These are phyloP conservation scores for Lactifluus volemus DNA, from an alignment of 768 basidiomycete species.

Conservation along the genomic window DNA sequence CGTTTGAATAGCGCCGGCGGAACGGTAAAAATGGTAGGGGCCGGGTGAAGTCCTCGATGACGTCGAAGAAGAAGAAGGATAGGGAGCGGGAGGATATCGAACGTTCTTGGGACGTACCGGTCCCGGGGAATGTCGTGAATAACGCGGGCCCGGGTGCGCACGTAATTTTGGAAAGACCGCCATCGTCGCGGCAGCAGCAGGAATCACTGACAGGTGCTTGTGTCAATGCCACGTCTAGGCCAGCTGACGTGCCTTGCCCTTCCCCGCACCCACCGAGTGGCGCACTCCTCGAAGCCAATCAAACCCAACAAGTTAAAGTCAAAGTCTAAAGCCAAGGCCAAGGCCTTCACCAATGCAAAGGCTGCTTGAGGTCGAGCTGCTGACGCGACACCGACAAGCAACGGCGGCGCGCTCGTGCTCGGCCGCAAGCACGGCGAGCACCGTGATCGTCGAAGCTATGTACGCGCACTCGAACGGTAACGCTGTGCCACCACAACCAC, in stretches of 20 bases:
- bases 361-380: neutral
- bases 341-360: neutral
- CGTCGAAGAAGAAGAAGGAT: constrained; percentile 31
- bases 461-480: constrained; percentile 10
- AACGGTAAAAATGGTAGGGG: constrained; percentile 22
- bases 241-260: neutral
- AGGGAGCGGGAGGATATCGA: constrained; percentile 41
- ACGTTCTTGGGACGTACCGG: constrained; percentile 52
- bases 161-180: neutral
- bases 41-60: constrained; percentile 22
- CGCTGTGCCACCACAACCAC: neutral
- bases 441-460: constrained; percentile 16
- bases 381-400: neutral
- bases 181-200: neutral
- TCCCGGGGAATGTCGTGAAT: constrained; percentile 26
- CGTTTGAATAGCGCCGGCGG: constrained; percentile 32
- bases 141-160: neutral
- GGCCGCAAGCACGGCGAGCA: constrained; percentile 8
- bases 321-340: constrained; percentile 8
- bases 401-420: neutral
- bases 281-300: neutral
- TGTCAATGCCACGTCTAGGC: neutral
- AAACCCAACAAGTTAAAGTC: neutral
- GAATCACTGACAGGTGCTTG: neutral
- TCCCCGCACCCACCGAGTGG: neutral